Base-by-base conservation (phyloP, 805 yeast species). In the Sungouiozyma intestinalis region DNA sequence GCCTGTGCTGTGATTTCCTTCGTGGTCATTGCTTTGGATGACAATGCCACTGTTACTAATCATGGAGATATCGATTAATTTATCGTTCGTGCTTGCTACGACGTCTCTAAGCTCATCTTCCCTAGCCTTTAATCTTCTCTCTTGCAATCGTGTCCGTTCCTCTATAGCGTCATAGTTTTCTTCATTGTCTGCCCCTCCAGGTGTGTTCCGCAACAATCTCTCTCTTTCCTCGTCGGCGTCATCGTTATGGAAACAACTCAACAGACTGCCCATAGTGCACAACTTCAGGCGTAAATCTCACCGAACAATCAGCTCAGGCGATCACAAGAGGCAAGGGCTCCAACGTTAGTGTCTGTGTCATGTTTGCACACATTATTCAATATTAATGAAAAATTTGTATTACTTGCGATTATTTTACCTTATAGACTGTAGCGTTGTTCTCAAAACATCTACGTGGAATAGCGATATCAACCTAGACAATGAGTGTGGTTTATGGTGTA, bases 11-110 rank as follows among this genome's bases (percentile, higher is more conserved):
- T n/a, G n/a, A n/a, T n/a, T n/a, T n/a, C n/a, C 65, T 17, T 35
- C 17, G 5, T 38, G 17, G 36, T 48, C 51, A 17, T 38, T 36
- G 32, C 60, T 50, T 27, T 49, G 55, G 3, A 54, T 40, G 6
- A 60, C 64, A 16, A 60, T 58, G 6, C 63, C 64, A 40, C 64
- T 58, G 41, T 60, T 58, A 39, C 54, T 57, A 18, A 61, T 53
- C 65, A 61, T 58, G 2, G 63, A 59, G n/a, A 61, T 61, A 40
- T 61, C 65, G 20, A 61, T 58, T 20, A 58, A 47, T 38, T 54
- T 58, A 42, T 60, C 65, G 33, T 60, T 61, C 16, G 64, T 58
- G 36, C 45, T 54, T 11, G 57, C 48, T 9, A 61, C 65, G 39
- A 61, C 60, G 17, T 55, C 55, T 21, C 54, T 50, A 34, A 61